phyloP scores from a whole-genome alignment of 1,284 basidiomycete species.

The Rhodotorula sp. region DNA sequence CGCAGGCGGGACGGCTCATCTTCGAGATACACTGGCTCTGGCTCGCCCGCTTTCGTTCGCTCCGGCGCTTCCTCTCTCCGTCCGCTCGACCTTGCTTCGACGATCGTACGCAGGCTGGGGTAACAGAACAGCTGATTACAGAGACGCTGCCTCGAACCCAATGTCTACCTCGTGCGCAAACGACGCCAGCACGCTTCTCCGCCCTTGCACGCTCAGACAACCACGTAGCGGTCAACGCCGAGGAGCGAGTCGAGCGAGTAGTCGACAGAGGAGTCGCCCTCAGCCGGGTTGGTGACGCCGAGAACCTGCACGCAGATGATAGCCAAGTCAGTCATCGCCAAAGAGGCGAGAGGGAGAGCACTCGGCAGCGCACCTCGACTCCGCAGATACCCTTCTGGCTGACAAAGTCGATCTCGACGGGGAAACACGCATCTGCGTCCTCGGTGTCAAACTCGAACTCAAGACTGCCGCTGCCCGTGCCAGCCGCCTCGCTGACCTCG shows the following conservation, averaged over 20 bases:
- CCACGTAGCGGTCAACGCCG: slow-evolving; percentile 64
- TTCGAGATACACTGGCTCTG: no score
- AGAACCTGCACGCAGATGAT: slow-evolving; percentile 11
- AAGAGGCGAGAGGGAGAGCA: not conserved
- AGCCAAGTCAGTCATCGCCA: not conserved
- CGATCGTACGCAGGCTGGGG: no score
- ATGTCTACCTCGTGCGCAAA: not conserved
- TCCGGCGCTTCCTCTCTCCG: no score
- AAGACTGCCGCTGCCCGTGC: slow-evolving; percentile 69
- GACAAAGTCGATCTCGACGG: slow-evolving; percentile 78
- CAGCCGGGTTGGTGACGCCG: slow-evolving; percentile 27
- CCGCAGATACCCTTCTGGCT: slow-evolving; percentile 49
- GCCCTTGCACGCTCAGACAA: slow-evolving; percentile 45
- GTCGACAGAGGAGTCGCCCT: slow-evolving; percentile 19
- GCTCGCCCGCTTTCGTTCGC: no score
- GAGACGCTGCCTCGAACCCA: not conserved
- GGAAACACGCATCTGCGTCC: slow-evolving; percentile 85
- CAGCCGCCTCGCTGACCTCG: slow-evolving; percentile 52
- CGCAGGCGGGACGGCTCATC: no score
- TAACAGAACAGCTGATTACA: not conserved
- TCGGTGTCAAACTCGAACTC: slow-evolving; percentile 85
- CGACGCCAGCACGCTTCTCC: no score
- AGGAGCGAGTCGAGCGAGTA: slow-evolving; percentile 52
- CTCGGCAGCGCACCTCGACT: slow-evolving; percentile 46
- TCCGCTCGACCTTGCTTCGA: no score